phyloP scores from a whole-genome alignment of 805 yeast species.

The Lachancea kluyveri region DNA sequence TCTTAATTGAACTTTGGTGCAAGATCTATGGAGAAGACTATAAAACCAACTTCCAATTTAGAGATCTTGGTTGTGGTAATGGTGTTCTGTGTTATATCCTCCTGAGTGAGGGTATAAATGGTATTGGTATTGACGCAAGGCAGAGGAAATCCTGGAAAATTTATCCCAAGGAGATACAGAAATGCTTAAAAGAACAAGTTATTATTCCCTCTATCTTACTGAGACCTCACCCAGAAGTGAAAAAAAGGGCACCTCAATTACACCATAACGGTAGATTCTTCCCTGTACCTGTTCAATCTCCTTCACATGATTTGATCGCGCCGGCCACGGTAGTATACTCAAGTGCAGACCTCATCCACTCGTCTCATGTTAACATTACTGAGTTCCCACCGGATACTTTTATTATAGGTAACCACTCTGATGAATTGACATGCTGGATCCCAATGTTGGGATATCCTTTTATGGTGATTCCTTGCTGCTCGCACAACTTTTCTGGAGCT shows the following conservation, averaged over 20 bases:
- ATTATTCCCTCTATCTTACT: constrained; percentile 71
- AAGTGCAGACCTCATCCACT: constrained; percentile 38
- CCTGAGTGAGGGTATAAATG: constrained; percentile 70
- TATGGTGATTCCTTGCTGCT: constrained; percentile 92
- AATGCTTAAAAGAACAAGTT: constrained; percentile 62
- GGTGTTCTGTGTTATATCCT: constrained; percentile 78
- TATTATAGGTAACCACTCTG: constrained; percentile 90
- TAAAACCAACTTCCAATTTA: constrained; percentile 45
- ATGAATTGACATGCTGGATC: constrained; percentile 92
- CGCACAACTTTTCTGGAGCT: constrained; percentile 78
- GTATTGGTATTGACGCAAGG: constrained; percentile 86
- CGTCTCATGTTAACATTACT: constrained; percentile 52
- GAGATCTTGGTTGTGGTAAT: constrained; percentile 94
- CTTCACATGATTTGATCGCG: constrained; percentile 38
- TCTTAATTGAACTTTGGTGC: constrained; percentile 80
- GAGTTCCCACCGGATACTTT: constrained; percentile 70
- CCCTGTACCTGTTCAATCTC: constrained; percentile 25
- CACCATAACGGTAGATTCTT: constrained; percentile 53
- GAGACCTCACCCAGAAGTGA: constrained; percentile 62
- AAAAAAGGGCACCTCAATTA: constrained; percentile 45
- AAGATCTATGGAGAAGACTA: constrained; percentile 38
- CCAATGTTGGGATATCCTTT: constrained; percentile 84
- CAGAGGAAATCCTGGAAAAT: constrained; percentile 80
- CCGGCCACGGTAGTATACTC: constrained; percentile 37
- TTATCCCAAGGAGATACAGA: constrained; percentile 61